These are phyloP conservation scores for Cenchrus fungigraminus DNA, from an alignment of 176 grass and related monocot genomes.

Conservation along the genomic window DNA sequence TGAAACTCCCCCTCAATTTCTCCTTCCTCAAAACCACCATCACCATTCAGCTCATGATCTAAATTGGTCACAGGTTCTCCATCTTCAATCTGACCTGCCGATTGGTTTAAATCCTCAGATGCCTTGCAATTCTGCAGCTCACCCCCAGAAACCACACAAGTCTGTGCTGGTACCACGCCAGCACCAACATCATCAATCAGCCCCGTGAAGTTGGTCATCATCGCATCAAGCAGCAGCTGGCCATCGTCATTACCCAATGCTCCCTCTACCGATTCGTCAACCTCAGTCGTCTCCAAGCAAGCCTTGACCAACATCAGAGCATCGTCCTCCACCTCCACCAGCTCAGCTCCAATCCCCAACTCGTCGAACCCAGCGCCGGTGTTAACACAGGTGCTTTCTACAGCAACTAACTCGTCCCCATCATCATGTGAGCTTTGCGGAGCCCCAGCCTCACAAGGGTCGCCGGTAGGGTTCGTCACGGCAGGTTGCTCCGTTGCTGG, in stretches of 20 bases:
- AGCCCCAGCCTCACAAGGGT: neutral
- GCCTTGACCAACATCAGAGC: slow-evolving; percentile 45
- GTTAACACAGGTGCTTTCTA: slow-evolving; percentile 3
- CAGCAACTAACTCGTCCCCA: neutral
- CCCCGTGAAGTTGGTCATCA: slow-evolving; percentile 59
- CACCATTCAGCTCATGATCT: slow-evolving; percentile 24
- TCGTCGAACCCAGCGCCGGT: neutral
- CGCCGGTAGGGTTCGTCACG: slow-evolving; percentile 23
- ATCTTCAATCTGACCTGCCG: slow-evolving; percentile 22
- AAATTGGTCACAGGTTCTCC: neutral
- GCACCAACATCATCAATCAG: slow-evolving; percentile 48
- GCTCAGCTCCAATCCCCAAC: slow-evolving; percentile 17
- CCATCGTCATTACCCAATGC: slow-evolving; percentile 31
- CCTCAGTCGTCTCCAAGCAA: slow-evolving; percentile 35
- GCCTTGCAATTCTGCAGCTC: slow-evolving; percentile 22
- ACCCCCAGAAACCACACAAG: slow-evolving; percentile 9
- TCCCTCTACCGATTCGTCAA: slow-evolving; percentile 27
- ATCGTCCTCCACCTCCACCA: slow-evolving; percentile 32
- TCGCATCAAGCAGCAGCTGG: slow-evolving; percentile 41
- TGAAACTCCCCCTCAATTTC: slow-evolving; percentile 79
- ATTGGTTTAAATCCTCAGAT: slow-evolving; percentile 39
- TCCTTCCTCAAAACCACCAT: slow-evolving; percentile 74
- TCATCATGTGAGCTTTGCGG: neutral
- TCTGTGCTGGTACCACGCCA: neutral
- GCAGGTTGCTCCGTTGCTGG: neutral